Base-by-base conservation (phyloP, 495 filamentous ascomycete genomes). In the Hypoxylon subgilvum region DNA sequence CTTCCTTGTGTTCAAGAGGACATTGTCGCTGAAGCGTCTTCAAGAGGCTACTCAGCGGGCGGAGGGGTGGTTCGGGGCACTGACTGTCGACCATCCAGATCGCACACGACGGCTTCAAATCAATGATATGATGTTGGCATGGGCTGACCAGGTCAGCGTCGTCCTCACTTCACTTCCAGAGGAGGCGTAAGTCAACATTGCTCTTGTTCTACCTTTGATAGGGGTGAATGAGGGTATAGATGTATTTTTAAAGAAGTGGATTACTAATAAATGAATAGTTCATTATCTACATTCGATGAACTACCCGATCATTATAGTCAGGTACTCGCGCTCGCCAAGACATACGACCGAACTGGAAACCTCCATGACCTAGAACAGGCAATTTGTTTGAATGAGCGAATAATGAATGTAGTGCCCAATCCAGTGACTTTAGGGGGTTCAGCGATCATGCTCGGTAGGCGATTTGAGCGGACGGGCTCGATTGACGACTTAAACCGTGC, bases 401-500 rank as follows among this genome's bases (percentile, higher is more conserved):
- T 8, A 4, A 27, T 27, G 8, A 8, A 3, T 8, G 23, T 3
- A 27, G 8, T 27, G n/a, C n/a, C n/a, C n/a, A n/a, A n/a, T 27
- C 23, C 23, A 27, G 8, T 8, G 8, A 27, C 23, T 4, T 27
- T 27, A 27, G 40, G n/a, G n/a, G n/a, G n/a, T n/a, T n/a, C 25
- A 28, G 10, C 40, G 21, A 23, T 57, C 40, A 14, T 27, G 21
- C 40, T 43, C 21, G 21, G 10, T 14, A 27, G 12, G 1, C 40
- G 40, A 28, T 43, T 43, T 13, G 9, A 28, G 40, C 3, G 17
- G 28, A 22, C 22, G 19, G 31, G 27, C 18, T 51, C 28, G 54
- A 30, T 59, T n/a, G 36, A 52, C 25, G 47, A 60, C 39, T 25
- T 60, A 4, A 30, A 52, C 18, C 39, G 22, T 17, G 38, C 36